Base-by-base conservation (phyloP, 768 basidiomycete species). In the Boletus insuetus region DNA sequence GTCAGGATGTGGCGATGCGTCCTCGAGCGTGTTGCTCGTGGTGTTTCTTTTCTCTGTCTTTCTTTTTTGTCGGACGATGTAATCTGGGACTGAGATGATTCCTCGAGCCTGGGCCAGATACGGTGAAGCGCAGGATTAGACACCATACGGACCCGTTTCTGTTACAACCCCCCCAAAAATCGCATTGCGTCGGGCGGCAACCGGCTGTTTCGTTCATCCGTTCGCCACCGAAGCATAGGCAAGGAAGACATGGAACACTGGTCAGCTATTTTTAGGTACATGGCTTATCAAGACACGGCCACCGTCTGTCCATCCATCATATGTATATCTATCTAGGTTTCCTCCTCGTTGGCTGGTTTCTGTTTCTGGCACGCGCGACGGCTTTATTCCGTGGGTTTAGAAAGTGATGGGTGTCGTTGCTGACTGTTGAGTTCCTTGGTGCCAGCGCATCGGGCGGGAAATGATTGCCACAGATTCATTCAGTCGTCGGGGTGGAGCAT, bases 251-350 rank as follows among this genome's bases (percentile, higher is more conserved):
- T 44, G 32, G 48, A 26, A 42, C 17, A 6, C 40, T 46, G 55
- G 46, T 9, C 29, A 8, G 9, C 29, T 29, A 29, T 29, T 29
- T 29, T 29, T 29, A 9, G 29, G 29, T 29, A 29, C 2, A 8
- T 42, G 34, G 49, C 57, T 59, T 46, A 59, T 58, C 58, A 26
- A 29, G 13, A 10, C 29, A 20, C 16, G 31, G 22, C 24, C 17
- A n/a, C 34, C 12, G 22, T 32, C 3, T 16, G 34, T 35, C 12
- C 34, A 35, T 35, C 34, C 12, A 14, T 35, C 34, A 14, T 35
- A 35, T 35, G 34, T 14, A 35, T 8, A 22, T 32, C 42, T 38
- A 43, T 54, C 35, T 38, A 29, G n/a, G 26, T 17, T n/a, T 48
- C 26, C 29, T 26, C 11, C 17, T 10, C 9, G 31, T 26, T 41